Evolutionary conservation across 257 asterid genomes (phyloP).

Genomic region (Prunella vulgaris): DNA sequence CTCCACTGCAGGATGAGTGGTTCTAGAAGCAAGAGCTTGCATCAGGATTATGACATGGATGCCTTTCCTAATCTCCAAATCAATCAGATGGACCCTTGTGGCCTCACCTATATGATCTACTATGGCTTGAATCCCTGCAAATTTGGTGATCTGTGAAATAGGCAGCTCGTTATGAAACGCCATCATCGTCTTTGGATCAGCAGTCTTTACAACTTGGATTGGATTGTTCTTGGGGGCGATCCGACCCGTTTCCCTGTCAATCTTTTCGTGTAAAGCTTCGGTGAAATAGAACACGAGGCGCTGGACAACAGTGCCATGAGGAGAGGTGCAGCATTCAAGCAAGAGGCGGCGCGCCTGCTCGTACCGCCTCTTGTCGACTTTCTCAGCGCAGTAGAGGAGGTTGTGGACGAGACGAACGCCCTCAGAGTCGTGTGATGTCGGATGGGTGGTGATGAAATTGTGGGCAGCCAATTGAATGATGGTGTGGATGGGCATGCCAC

Average conservation of each 20-base stretch:
- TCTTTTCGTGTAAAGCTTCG: constrained; percentile 48
- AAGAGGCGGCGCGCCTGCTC: constrained; percentile 31
- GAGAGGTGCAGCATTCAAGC: constrained; percentile 32
- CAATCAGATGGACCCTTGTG: constrained; percentile 46
- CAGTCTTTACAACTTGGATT: neutral
- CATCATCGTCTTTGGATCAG: neutral
- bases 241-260: constrained; percentile 43
- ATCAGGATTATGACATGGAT: constrained; percentile 48
- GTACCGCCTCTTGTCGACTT: constrained; percentile 32
- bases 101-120: constrained; percentile 40
- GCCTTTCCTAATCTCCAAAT: constrained; percentile 47
- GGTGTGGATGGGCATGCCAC: constrained; percentile 21
- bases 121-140: constrained; percentile 50
- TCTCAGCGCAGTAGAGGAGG: constrained; percentile 55
- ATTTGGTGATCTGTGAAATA: constrained; percentile 39
- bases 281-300: constrained; percentile 43
- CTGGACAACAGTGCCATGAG: constrained; percentile 31
- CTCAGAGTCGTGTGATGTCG: constrained; percentile 32
- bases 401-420: constrained; percentile 37
- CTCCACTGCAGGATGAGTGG: constrained; percentile 20
- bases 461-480: constrained; percentile 50
- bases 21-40: constrained; percentile 55
- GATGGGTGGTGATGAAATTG: constrained; percentile 40
- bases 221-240: neutral
- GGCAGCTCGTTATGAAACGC: constrained; percentile 43